These are phyloP conservation scores for Sugiyamaella grinbergsii DNA, from an alignment of 1,139 yeast species.

Conservation along the genomic window DNA sequence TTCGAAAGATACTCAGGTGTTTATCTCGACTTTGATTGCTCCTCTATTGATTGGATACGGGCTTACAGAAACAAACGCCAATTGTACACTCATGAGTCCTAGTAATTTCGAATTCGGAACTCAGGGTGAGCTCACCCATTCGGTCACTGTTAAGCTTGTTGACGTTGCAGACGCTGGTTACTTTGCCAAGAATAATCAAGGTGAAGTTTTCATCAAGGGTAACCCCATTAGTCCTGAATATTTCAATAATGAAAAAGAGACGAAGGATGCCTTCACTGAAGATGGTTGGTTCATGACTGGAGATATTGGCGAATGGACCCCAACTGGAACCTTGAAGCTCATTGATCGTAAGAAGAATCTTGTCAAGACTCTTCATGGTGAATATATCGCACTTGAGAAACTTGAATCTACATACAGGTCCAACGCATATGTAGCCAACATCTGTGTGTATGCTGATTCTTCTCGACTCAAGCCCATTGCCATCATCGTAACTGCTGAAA, in stretches of 20 bases:
- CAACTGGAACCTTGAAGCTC: conserved; percentile 73
- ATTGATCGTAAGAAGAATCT: conserved; percentile 96
- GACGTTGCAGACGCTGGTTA: conserved; percentile 94
- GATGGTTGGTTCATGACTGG: conserved; percentile 98
- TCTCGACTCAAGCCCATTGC: conserved; percentile 87
- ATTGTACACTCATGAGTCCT: conserved; percentile 71
- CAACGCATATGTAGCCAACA: conserved; percentile 69
- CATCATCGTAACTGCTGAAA: conserved; percentile 80
- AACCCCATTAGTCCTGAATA: conserved; percentile 72
- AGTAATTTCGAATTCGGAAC: conserved; percentile 67
- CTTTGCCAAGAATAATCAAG: conserved; percentile 86
- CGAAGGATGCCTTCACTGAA: conserved; percentile 68
- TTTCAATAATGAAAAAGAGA: conserved; percentile 81
- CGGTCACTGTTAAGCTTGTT: conserved; percentile 83
- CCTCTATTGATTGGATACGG: conserved; percentile 97
- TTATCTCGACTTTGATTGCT: conserved; percentile 72
- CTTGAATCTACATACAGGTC: conserved; percentile 82
- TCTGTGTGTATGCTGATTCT: conserved; percentile 93
- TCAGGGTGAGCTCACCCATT: conserved; percentile 80
- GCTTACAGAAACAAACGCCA: conserved; percentile 94
- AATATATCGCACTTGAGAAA: conserved; percentile 95
- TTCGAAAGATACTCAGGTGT: conserved; percentile 81
- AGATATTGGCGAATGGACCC: conserved; percentile 93
- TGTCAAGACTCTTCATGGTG: conserved; percentile 95
- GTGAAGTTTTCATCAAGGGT: conserved; percentile 86